Evolutionary conservation across 2,329 filamentous ascomycete species (phyloP), one percentile per base, ranked within the genome.

Genomic region (Didymella exigua): DNA sequence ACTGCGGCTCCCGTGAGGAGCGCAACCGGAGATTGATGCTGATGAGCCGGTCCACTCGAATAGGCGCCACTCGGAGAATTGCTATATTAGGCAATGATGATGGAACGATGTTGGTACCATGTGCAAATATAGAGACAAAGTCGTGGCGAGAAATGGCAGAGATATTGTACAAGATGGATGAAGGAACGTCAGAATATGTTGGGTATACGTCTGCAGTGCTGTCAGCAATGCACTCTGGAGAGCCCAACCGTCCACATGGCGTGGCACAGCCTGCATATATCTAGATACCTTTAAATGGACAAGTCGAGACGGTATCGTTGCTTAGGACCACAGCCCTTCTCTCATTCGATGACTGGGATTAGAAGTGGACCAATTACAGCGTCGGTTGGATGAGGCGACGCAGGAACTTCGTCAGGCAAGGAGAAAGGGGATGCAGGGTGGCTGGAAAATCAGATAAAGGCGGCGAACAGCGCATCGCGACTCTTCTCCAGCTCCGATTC

Each of bases 401-500:
- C 69, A 63, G 63, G 64, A 65, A 60, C 59, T 62, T 59, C 68
- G 68, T 73, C 71, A 69, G 62, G 62, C 64, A 63, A 70, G 65
- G 62, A 65, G 61, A 64, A 65, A 58, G 61, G 61, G 47, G 56
- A 49, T 63, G 66, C 62, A 65, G 45, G 58, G 66, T 65, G 68
- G 69, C 66, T 72, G 67, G 69, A 61, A 65, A 65, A 56, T 68
- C 61, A 56, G 62, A 53, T 59, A 60, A 47, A 63, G 67, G 63
- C 54, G 68, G 63, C 64, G 59, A 63, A 72, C 70, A 74, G 70
- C 68, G 71, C 73, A 75, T 75, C 62, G 70, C 72, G 71, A 73
- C 63, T 59, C 67, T 38, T 24, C 49, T 68, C 62, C 66, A 66
- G 62, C 68, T 68, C 67, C 64, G 49, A 56, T 31, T 54, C 41